Evolutionary conservation across 495 filamentous ascomycete species (phyloP), one percentile per base, ranked within the genome.

Genomic region (Tuber indicum): DNA sequence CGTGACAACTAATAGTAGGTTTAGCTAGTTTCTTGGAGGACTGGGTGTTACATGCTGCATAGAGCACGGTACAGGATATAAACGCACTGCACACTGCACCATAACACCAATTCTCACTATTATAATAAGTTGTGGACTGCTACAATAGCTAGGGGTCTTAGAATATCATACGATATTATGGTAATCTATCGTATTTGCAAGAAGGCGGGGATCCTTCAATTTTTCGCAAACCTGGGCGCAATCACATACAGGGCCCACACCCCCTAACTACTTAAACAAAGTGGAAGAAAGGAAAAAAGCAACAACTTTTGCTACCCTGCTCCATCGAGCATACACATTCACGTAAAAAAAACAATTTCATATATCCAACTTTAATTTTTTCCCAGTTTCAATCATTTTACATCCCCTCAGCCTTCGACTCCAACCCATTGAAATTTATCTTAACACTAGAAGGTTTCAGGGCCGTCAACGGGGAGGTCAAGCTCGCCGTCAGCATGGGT

Each of bases 371-470:
- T 70, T 45, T 21, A 75, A 21, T 71, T 75, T 39, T 69, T 45
- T 12, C n/a, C 23, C 43, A 75, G 5, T 8, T 12, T 14, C 14
- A 36, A 36, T 70, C 44, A 75, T 71, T 43, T 72, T 79, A 66
- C 26, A 71, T 58, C 0, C 77, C 78, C 73, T 72, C 80, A n/a
- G 80, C 81, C 44, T 74, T 70, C 21, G 70, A 66, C 52, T 82
- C 81, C 46, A 82, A 36, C 9, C 77, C 81, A 52, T 82, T 82
- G 39, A 82, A 73, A 49, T 82, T 76, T n/a, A 82, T 49, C 36
- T 52, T 82, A 12, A 81, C 12, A 39, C 75, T 71, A 0, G 44
- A 36, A 0, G 46, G 39, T 14, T 70, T 44, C 19, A 77, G 12
- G 14, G 75, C 8, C 42, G 41, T 23, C 4, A 71, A 6, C n/a